Base-by-base conservation (phyloP, 345 rosid genomes). In the Clarkia xantiana region DNA sequence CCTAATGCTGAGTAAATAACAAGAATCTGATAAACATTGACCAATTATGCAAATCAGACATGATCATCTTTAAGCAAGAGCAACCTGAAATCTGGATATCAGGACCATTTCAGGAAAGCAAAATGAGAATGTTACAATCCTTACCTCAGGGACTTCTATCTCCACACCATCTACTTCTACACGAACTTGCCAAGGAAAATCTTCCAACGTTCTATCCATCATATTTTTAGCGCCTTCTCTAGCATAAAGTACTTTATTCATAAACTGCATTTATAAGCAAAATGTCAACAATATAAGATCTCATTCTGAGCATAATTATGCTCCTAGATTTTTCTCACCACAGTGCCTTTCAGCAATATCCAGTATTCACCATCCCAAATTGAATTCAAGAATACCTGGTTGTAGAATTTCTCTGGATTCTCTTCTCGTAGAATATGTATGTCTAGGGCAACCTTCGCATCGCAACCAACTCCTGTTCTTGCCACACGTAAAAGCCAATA, bases 201-300 rank as follows among this genome's bases (percentile, higher is more conserved):
- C 91, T 52, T 68, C 86, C 47, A 84, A 81, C 13, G 96, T 84
- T 50, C 96, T 66, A 67, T 84, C 91, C 94, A 87, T 87, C 66
- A 87, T 84, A 65, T 76, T 73, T 73, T 72, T 84, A 29, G 94
- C 96, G 56, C 96, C 96, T 70, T 84, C 94, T 67, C 86, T 79
- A 25, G 94, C 94, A 58, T 87, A 87, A 44, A 84, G 87, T 34
- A 87, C 91, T 66, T 87, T 84, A 40, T 87, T 87, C 94, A 87
- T 81, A 66, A 87, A 84, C 94, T 87, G 79, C 73, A 76, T 61
- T 47, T 46, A 59, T 11, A 58, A 20, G 39, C 16, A 43, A 14
- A 23, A 42, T 20, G 16, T 58, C 34, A 58, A 18, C 23, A 29
- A 7, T 29, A 5, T 29, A 29, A 29, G 9, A 29, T 29, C 36